A percentile compares a stretch with the other conserved stretches of the same genome.
Evolutionary conservation across 768 basidiomycete genomes (phyloP).

Genomic region (Boletales sp.): DNA sequence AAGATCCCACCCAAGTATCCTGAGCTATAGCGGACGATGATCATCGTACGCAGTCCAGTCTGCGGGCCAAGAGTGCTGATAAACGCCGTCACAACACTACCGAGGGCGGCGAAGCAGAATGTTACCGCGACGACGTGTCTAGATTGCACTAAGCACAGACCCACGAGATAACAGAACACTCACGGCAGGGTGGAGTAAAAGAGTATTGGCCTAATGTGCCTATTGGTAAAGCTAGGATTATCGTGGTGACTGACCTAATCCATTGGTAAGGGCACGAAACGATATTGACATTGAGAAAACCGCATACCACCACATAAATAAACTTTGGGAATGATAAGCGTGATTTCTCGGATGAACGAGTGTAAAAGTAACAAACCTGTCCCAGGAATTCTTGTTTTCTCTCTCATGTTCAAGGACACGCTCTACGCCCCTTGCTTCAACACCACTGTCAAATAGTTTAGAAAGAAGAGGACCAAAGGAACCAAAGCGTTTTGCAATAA

Average conservation of each 20-base stretch:
- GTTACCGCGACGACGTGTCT: slow-evolving; percentile 45
- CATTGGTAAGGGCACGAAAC: not conserved
- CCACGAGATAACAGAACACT: slow-evolving; percentile 11
- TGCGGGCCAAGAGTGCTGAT: slow-evolving; percentile 52
- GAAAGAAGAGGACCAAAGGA: slow-evolving; percentile 29
- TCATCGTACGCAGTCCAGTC: slow-evolving; percentile 54
- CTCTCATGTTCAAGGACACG: slow-evolving; percentile 50
- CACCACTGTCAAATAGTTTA: slow-evolving; percentile 44
- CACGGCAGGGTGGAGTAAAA: slow-evolving; percentile 44
- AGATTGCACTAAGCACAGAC: not conserved
- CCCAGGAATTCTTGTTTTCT: slow-evolving; percentile 42
- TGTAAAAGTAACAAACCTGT: slow-evolving; percentile 32
- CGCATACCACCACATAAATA: slow-evolving; percentile 45
- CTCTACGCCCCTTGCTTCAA: slow-evolving; percentile 56
- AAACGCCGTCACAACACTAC: slow-evolving; percentile 41
- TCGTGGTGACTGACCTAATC: slow-evolving; percentile 45
- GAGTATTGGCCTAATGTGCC: slow-evolving; percentile 46
- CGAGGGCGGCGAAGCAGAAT: slow-evolving; percentile 44
- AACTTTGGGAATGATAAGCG: slow-evolving; percentile 21
- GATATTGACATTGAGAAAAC: not conserved
- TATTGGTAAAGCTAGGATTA: slow-evolving; percentile 46
- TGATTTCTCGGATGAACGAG: not conserved
- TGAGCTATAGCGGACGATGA: slow-evolving; percentile 45
- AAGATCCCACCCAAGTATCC: slow-evolving; percentile 49
- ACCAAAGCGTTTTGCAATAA: slow-evolving; percentile 30